These are phyloP conservation scores for Agrocybe chaxingu DNA, from an alignment of 768 basidiomycete genomes.

Conservation along the genomic window DNA sequence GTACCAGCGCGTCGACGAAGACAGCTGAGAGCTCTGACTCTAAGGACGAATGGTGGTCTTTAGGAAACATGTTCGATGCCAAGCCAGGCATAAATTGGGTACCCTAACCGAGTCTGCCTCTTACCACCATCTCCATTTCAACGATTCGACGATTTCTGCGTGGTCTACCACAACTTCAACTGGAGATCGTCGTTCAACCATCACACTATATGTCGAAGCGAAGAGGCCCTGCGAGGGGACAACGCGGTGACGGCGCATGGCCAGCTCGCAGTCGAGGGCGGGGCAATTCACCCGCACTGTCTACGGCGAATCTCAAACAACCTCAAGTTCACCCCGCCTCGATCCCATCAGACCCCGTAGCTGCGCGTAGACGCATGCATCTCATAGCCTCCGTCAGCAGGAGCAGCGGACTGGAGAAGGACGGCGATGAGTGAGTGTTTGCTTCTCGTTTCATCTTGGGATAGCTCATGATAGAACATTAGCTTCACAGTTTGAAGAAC, in stretches of 20 bases:
- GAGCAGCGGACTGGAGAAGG: conserved; percentile 71
- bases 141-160: too few species aligned
- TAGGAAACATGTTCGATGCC: too few species aligned
- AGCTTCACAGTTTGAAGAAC: conserved; percentile 56
- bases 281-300: neutral
- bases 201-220: neutral
- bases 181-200: too few species aligned
- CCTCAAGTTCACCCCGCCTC: neutral
- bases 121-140: too few species aligned
- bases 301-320: neutral
- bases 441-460: conserved; percentile 1
- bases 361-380: conserved; percentile 46
- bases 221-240: neutral
- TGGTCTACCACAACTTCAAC: too few species aligned
- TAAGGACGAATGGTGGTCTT: too few species aligned
- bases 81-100: too few species aligned
- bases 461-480: conserved; percentile 26
- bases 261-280: conserved; percentile 9
- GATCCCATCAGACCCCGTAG: conserved; percentile 1
- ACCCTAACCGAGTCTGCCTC: too few species aligned
- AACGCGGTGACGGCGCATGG: conserved; percentile 10
- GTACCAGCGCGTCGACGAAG: too few species aligned
- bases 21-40: too few species aligned
- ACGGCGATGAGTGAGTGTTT: conserved; percentile 66
- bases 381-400: conserved; percentile 71